phyloP scores from a whole-genome alignment of 768 basidiomycete species.

The Naganishia vaughanmartiniae region DNA sequence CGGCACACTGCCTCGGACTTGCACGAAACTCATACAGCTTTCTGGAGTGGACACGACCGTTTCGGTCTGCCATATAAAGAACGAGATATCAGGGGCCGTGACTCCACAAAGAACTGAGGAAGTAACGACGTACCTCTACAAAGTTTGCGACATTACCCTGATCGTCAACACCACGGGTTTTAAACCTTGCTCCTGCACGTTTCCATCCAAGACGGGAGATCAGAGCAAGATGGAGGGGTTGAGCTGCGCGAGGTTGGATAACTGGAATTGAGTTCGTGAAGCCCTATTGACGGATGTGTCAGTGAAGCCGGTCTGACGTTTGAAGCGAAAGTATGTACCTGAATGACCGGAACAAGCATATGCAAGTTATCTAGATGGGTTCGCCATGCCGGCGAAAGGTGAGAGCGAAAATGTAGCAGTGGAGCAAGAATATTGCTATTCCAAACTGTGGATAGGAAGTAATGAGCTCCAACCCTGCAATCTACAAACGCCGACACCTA shows the following conservation, averaged over 20 bases:
- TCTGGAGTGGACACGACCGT: slow-evolving; percentile 81
- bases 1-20: slow-evolving; percentile 92
- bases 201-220: slow-evolving; percentile 90
- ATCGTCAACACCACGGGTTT: slow-evolving; percentile 92
- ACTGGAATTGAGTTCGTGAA: slow-evolving; percentile 81
- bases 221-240: slow-evolving; percentile 58
- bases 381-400: slow-evolving; percentile 67
- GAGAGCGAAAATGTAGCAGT: slow-evolving; percentile 79
- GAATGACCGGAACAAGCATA: slow-evolving; percentile 76
- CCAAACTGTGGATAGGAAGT: slow-evolving; percentile 65
- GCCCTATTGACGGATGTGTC: slow-evolving; percentile 55
- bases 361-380: slow-evolving; percentile 65
- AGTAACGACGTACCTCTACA: slow-evolving; percentile 67
- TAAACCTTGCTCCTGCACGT: slow-evolving; percentile 94
- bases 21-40: slow-evolving; percentile 84
- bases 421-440: slow-evolving; percentile 86
- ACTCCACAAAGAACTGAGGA: not conserved
- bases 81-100: not conserved
- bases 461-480: not conserved
- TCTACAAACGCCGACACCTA: not conserved
- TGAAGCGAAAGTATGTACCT: slow-evolving; percentile 47
- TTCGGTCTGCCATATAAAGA: slow-evolving; percentile 61
- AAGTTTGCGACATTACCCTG: slow-evolving; percentile 84
- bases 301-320: not conserved
- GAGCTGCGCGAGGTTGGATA: slow-evolving; percentile 68